A percentile compares a stretch with the other conserved stretches of the same genome.
Evolutionary conservation across 768 basidiomycete species (phyloP).

Genomic region (Gloeostereum incarnatum): DNA sequence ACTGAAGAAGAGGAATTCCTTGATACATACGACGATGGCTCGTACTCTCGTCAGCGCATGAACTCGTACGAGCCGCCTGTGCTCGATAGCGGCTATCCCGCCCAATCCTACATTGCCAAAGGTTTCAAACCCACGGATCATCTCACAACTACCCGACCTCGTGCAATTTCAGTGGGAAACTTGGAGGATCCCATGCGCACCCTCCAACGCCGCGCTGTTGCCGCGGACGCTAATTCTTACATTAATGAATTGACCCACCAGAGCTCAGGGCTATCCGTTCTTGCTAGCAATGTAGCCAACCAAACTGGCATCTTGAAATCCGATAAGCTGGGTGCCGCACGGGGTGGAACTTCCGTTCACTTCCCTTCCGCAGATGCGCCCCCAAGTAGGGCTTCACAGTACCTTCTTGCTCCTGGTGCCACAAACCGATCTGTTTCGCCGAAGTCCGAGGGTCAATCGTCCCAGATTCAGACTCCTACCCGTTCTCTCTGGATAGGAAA

Average conservation of each 20-base stretch:
- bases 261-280: constrained; percentile 25
- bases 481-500: constrained; percentile 98
- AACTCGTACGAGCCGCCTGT: constrained; percentile 50
- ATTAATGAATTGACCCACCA: constrained; percentile 44
- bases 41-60: constrained; percentile 47
- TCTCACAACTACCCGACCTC: constrained; percentile 50
- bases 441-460: constrained; percentile 61
- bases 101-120: constrained; percentile 56
- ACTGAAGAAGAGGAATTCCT: constrained; percentile 74
- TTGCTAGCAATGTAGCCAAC: constrained; percentile 26
- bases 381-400: constrained; percentile 46
- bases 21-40: constrained; percentile 45
- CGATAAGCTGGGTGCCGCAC: constrained; percentile 39
- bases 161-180: constrained; percentile 84
- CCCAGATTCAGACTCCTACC: constrained; percentile 87
- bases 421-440: constrained; percentile 77
- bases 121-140: constrained; percentile 72
- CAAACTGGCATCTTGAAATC: constrained; percentile 52
- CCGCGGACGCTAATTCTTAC: constrained; percentile 51
- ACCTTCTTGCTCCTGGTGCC: constrained; percentile 57
- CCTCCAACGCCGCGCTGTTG: constrained; percentile 55
- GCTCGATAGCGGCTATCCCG: constrained; percentile 40
- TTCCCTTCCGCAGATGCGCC: constrained; percentile 56
- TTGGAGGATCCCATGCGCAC: constrained; percentile 73
- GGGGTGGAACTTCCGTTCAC: constrained; percentile 50